Conservation (phyloP, 495 filamentous ascomycete genomes). For the Pyrenula aspistea region DNA sequence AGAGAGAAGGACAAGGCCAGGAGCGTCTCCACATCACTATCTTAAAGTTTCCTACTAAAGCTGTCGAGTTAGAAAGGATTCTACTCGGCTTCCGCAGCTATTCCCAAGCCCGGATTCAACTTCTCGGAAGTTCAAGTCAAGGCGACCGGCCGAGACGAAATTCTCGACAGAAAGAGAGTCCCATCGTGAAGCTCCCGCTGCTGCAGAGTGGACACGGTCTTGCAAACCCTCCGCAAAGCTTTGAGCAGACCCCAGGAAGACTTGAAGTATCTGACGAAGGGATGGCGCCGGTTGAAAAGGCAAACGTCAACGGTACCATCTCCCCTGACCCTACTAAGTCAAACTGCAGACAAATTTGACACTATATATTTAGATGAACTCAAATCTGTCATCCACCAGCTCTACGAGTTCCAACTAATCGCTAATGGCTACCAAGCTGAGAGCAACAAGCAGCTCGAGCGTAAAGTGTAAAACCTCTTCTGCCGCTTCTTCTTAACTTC, state of each 20-base stretch:
- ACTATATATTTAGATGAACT: slow-evolving; percentile 21
- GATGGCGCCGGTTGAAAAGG: slow-evolving; percentile 35
- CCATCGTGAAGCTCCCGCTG: too few species aligned
- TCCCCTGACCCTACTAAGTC: background rate
- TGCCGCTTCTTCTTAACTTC: background rate
- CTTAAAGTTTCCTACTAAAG: background rate
- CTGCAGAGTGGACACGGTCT: background rate
- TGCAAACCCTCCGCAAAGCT: background rate
- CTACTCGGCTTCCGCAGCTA: background rate
- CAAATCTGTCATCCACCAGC: slow-evolving; percentile 64
- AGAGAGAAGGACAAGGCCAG: too few species aligned
- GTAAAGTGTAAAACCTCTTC: slow-evolving; percentile 41
- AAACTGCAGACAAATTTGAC: slow-evolving; percentile 3
- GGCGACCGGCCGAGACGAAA: too few species aligned
- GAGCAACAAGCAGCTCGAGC: slow-evolving; percentile 46
- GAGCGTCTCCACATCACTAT: background rate
- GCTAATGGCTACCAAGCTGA: slow-evolving; percentile 56
- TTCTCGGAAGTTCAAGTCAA: background rate
- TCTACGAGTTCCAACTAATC: slow-evolving; percentile 70
- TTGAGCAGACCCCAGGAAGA: background rate
- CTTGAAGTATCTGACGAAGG: background rate
- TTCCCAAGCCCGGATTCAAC: background rate
- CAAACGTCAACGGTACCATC: slow-evolving; percentile 32
- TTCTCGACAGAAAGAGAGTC: too few species aligned
- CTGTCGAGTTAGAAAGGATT: background rate